Base-by-base conservation (phyloP, 1,139 yeast species). In the Hyphopichia buzzinii region DNA sequence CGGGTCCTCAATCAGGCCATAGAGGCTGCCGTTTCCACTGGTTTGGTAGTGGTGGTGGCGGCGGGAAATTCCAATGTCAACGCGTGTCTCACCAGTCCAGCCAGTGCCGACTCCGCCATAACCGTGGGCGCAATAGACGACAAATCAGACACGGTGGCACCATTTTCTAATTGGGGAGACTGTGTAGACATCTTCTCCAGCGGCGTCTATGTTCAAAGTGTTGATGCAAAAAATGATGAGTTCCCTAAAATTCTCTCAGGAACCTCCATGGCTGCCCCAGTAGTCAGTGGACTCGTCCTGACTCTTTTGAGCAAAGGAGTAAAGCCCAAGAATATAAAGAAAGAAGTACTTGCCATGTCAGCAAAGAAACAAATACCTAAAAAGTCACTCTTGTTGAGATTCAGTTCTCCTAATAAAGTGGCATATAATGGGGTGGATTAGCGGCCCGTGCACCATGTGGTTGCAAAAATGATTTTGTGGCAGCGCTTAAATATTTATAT, bases 81-180 rank as follows among this genome's bases (percentile, higher is more conserved):
- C 53, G 94, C 96, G 0, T 88, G 96, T 52, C 57, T 72, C 42
- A 76, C 83, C 10, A 84, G 94, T 34, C 96, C 96, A 0, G 92
- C 94, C 0, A 79, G 89, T 28, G 80, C 94, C 0, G 62, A 64
- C 1, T 65, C 66, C 29, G 92, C 89, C 0, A 77, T 87, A 4
- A 83, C 95, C 0, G 94, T 88, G 4, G 96, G 96, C 0, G 95
- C 96, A 2, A 77, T 87, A 34, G 94, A 87, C 54, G 95, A 84
- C 50, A 55, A 71, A 26, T 71, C 71, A 17, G 95, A 87, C 46
- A 53, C 70, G 1, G 66, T 88, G 27, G 92, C 96, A 0, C 57
- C 74, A 3, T 89, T 88, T 48, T 78, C 94, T 10, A 88, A 89
- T 50, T 88, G 94, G 92, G 97, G 96, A 0, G 69, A 72, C 19